Evolutionary conservation across 768 basidiomycete species (phyloP).

Genomic region (Leccinum uliginosum): DNA sequence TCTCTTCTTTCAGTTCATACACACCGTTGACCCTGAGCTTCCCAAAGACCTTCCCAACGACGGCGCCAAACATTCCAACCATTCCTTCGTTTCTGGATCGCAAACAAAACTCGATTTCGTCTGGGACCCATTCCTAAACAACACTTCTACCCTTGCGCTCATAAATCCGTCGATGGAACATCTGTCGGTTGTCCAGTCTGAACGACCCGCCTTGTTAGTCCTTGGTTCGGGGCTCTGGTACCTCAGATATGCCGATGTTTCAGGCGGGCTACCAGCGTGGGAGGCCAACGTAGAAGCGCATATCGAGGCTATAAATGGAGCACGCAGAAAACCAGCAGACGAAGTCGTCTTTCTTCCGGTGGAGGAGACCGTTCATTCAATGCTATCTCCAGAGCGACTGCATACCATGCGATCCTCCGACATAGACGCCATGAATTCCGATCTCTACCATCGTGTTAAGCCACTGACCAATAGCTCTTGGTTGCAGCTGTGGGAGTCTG

Average conservation of each 20-base stretch:
- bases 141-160: conserved; percentile 47
- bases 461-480: conserved; percentile 30
- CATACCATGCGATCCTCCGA: conserved; percentile 70
- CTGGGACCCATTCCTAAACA: conserved; percentile 90
- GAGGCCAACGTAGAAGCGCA: conserved; percentile 65
- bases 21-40: conserved; percentile 53
- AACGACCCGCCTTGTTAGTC: conserved; percentile 63
- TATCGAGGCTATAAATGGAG: conserved; percentile 45
- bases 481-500: conserved; percentile 22
- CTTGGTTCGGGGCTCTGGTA: conserved; percentile 90
- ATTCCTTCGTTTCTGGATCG: conserved; percentile 42
- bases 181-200: conserved; percentile 4
- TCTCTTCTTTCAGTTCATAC: conserved; percentile 72
- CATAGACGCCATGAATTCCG: conserved; percentile 89
- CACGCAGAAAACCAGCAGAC: conserved; percentile 52
- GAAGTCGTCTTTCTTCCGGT: conserved; percentile 75
- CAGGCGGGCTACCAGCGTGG: conserved; percentile 78
- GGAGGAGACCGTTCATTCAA: conserved; percentile 61
- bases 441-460: conserved; percentile 65
- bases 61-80: conserved; percentile 66
- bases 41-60: conserved; percentile 50
- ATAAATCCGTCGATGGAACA: conserved; percentile 26
- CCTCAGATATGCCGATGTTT: conserved; percentile 64
- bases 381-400: conserved; percentile 60
- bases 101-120: conserved; percentile 53